Evolutionary conservation across 1,139 yeast genomes (phyloP), one percentile per base, ranked within the genome.

Genomic region (Hemisphaericaspora lyxosophila): DNA sequence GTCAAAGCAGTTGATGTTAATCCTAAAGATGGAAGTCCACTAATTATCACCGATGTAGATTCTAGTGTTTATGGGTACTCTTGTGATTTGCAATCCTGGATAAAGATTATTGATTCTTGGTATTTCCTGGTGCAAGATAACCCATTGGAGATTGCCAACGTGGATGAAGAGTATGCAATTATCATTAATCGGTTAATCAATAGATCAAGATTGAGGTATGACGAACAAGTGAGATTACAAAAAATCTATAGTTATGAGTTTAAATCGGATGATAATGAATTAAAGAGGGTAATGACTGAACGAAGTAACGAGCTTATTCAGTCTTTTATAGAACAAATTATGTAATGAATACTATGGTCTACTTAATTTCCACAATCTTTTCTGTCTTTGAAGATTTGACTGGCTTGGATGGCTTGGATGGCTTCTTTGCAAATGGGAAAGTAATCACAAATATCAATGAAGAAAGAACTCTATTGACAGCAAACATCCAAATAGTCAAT

Each of bases 401-500:
- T 3, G 70, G 71, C 32, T 37, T 39, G 12, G 41, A 43, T 3
- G 70, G 71, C 40, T 48, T 51, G 8, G 40, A 49, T 13, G 61
- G 61, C 6, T 43, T 41, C 11, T 45, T 37, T 34, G 58, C 59
- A 35, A 60, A 57, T 9, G 64, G 59, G 44, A 67, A 70, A 18
- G 52, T 45, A 1, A 59, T 40, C 45, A 68, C 44, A 33, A 64
- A 62, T 8, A 54, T 33, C 3, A 63, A 7, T 4, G 64, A 52
- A 2, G 59, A 41, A 24, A 70, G 39, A 4, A 70, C 73, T 16
- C 45, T 49, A 43, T 64, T 67, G 4, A 61, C 55, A 33, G 66
- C 55, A 53, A 62, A 70, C 66, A 71, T 69, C 80, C 80, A 75
- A 7, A 71, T 59, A 5, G 76, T 64, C 37, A 78, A 62, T 3